A percentile compares a stretch with the other conserved stretches of the same genome.
Evolutionary conservation across 2,329 filamentous ascomycete species (phyloP).

Genomic region (Apiospora sp.): DNA sequence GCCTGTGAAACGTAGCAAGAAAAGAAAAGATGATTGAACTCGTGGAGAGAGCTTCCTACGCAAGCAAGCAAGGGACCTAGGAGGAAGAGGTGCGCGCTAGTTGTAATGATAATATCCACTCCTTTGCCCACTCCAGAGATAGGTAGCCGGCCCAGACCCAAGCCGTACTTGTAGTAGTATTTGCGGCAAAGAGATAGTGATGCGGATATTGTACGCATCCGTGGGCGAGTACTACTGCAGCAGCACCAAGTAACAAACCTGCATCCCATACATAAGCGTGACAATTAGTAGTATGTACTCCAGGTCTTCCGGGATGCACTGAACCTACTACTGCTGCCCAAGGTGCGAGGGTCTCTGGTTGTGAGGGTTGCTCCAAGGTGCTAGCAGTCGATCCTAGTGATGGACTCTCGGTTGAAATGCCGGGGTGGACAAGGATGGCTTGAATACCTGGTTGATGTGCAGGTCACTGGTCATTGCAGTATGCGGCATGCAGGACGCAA

Average conservation of each 20-base stretch:
- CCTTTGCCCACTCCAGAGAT: background rate
- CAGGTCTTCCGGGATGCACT: background rate
- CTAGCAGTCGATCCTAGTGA: conserved; percentile 11
- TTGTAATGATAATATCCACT: conserved; percentile 21
- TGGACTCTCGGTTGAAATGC: conserved; percentile 14
- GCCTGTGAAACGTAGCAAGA: conserved; percentile 11
- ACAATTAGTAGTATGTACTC: background rate
- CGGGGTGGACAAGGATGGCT: conserved; percentile 11
- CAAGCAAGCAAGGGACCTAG: background rate
- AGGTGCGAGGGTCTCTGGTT: background rate
- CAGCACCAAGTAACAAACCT: background rate
- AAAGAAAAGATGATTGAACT: conserved; percentile 11
- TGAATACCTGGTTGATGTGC: conserved; percentile 12
- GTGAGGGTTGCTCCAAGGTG: background rate
- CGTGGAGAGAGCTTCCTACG: background rate
- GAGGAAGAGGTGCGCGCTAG: background rate
- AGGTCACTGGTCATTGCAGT: conserved; percentile 16
- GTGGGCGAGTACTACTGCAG: background rate
- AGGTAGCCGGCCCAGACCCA: background rate
- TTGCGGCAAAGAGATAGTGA: background rate
- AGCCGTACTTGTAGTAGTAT: background rate
- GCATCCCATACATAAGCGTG: conserved; percentile 9
- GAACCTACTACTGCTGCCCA: background rate
- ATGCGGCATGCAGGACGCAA: background rate
- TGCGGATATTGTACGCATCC: conserved; percentile 12